Conservation (phyloP, 257 asterid species). For the Ilex asprella region DNA sequence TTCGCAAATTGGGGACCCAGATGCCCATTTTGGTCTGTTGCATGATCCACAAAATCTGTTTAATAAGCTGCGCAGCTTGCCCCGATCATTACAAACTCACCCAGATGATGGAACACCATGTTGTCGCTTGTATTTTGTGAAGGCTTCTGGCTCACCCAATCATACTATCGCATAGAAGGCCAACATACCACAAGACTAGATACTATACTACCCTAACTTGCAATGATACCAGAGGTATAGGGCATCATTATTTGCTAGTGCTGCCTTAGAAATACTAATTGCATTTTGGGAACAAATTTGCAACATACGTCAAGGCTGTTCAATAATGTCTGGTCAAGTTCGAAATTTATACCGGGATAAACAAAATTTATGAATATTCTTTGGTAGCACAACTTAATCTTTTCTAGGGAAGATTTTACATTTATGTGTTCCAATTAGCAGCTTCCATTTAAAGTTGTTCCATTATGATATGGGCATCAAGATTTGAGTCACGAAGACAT, state of each 20-base stretch:
- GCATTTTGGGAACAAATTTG: not conserved
- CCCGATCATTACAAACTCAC: conserved; percentile 68
- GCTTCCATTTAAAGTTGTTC: too few relatives aligned
- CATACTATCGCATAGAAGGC: conserved; percentile 27
- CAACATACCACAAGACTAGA: conserved; percentile 12
- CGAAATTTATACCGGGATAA: not conserved
- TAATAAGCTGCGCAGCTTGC: conserved; percentile 70
- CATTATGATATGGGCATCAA: too few relatives aligned
- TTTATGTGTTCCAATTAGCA: too few relatives aligned
- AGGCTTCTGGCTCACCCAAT: conserved; percentile 76
- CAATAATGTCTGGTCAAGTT: not conserved
- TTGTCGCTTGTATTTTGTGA: conserved; percentile 73
- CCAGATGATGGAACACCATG: conserved; percentile 96
- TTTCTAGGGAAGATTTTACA: not conserved
- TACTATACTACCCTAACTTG: conserved; percentile 12
- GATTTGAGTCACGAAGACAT: too few relatives aligned
- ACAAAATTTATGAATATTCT: not conserved
- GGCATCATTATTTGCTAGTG: conserved; percentile 22
- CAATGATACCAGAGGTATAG: conserved; percentile 14
- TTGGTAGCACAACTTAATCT: not conserved
- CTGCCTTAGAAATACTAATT: not conserved
- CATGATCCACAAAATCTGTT: conserved; percentile 77
- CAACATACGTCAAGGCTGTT: not conserved
- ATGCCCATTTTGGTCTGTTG: conserved; percentile 86
- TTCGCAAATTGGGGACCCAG: conserved; percentile 93